Evolutionary conservation across 2,329 filamentous ascomycete genomes (phyloP), one percentile per base, ranked within the genome.

Genomic region (Pyricularia sp.): DNA sequence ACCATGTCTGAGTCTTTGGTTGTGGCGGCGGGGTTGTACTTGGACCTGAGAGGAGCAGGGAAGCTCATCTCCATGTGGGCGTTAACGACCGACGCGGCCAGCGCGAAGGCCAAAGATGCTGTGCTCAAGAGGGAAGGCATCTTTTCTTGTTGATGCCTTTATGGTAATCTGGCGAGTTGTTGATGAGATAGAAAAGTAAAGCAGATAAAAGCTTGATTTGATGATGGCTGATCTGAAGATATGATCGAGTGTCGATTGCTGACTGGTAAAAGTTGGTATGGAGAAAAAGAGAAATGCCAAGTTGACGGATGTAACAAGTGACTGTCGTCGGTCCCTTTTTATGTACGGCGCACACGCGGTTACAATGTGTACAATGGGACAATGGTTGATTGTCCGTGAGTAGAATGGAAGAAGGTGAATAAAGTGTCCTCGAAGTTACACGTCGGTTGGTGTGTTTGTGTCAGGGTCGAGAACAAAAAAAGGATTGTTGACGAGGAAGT

Each of bases 1-100:
- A 88, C 92, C 81, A 92, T 92, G 73, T 85, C 86, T 81, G 90
- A 92, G 80, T 94, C 90, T 75, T 87, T 83, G 68, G 84, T 78
- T 69, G 75, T 73, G 2, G 77, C 72, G 73, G 82, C 78, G 65
- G 81, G 79, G 79, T 87, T 86, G 77, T 76, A 77, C 78, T 84
- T 85, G 74, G 83, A 85, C 69, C 79, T 79, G 73, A 88, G 79
- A 7, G 86, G 85, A 17, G 83, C 72, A 11, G 86, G 86, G 71
- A 77, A 78, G 64, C 74, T 79, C 81, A 87, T 84, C 75, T 85
- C 81, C 83, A 88, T 87, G 77, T 88, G 85, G 70, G 83, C 86
- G 68, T 81, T 77, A 71, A 79, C 81, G 67, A 82, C 76, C 70
- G 79, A 79, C 72, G 66, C 64, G 55, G 69, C 70, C 67, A 71